phyloP scores from a whole-genome alignment of 306 rosid genomes.

The Prunus davidiana region DNA sequence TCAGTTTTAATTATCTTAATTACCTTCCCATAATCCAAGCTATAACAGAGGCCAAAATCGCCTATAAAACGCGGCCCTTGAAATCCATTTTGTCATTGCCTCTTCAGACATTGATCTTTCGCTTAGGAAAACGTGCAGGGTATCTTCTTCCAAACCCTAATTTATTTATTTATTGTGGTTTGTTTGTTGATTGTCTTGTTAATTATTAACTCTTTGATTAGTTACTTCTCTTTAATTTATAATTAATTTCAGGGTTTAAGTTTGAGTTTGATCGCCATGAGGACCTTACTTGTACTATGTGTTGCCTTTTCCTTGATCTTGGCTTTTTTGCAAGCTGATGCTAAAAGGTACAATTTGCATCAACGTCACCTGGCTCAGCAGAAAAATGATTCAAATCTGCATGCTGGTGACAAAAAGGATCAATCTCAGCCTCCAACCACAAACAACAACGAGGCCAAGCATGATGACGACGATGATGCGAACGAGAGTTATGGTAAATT shows the following conservation, averaged over 20 bases:
- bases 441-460: neutral
- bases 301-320: slow-evolving; percentile 7
- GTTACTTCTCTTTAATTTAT: no score
- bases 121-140: neutral
- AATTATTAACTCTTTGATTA: no score
- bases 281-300: neutral
- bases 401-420: neutral
- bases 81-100: neutral
- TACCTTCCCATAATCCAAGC: neutral
- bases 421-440: neutral
- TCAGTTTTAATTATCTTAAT: no score
- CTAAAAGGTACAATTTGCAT: neutral
- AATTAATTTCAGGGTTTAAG: neutral
- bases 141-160: neutral
- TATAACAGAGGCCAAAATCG: neutral
- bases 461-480: neutral
- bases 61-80: neutral
- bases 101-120: neutral
- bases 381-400: neutral
- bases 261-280: neutral
- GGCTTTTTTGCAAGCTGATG: slow-evolving; percentile 1
- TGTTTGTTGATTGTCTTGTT: neutral
- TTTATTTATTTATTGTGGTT: no score
- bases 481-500: neutral
- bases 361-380: neutral